phyloP scores from a whole-genome alignment of 768 basidiomycete genomes.

The Lactarius psammicola region DNA sequence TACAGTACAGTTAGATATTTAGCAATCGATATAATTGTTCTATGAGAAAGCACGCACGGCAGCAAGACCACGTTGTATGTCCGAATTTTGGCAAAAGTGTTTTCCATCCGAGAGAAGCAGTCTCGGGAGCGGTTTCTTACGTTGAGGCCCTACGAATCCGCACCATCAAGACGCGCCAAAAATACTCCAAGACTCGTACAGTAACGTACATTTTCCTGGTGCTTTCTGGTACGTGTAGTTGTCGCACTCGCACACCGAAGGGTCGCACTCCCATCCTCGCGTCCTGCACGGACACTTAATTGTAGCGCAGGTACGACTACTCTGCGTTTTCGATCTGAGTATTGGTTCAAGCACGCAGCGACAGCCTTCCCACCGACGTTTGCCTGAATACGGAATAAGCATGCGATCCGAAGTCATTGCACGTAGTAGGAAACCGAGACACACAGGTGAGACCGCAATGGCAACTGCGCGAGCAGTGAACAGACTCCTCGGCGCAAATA shows the following conservation, averaged over 20 bases:
- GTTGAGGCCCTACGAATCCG: background rate
- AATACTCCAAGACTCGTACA: background rate
- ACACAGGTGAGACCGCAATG: slow-evolving; percentile 51
- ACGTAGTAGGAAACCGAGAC: slow-evolving; percentile 21
- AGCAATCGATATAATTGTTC: too few relatives aligned
- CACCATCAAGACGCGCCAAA: background rate
- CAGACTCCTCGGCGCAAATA: slow-evolving; percentile 47
- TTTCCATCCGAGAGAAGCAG: background rate
- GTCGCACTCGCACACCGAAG: slow-evolving; percentile 57
- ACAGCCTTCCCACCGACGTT: slow-evolving; percentile 57
- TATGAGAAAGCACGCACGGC: slow-evolving; percentile 4
- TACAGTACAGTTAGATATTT: background rate
- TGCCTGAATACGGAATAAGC: slow-evolving; percentile 41
- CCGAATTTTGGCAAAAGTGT: slow-evolving; percentile 14
- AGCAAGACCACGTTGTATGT: slow-evolving; percentile 18
- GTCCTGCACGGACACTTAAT: slow-evolving; percentile 51
- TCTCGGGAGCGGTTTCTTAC: background rate
- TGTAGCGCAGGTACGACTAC: slow-evolving; percentile 37
- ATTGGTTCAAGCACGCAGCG: slow-evolving; percentile 32
- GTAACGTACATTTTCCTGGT: background rate
- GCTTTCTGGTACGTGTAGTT: slow-evolving; percentile 37
- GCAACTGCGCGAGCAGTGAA: slow-evolving; percentile 58
- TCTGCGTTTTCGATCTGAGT: slow-evolving; percentile 12
- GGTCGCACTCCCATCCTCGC: slow-evolving; percentile 62
- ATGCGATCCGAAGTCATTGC: background rate